A percentile compares a stretch with the other conserved stretches of the same genome.
phyloP scores from a whole-genome alignment of 257 asterid species.

The Solanum chilense region DNA sequence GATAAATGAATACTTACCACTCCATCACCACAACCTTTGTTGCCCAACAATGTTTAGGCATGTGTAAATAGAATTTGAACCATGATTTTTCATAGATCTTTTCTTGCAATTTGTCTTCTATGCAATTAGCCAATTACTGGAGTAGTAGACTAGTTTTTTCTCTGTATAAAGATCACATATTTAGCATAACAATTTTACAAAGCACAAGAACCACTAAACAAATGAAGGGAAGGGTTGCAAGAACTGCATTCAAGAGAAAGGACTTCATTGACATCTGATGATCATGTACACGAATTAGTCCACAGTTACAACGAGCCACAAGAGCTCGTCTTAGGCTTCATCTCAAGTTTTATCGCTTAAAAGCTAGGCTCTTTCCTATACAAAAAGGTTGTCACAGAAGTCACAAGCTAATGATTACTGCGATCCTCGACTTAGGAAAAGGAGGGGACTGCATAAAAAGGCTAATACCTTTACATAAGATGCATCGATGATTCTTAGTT shows the following conservation, averaged over 20 bases:
- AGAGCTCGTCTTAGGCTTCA: background rate
- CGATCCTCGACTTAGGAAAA: background rate
- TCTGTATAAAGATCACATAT: background rate
- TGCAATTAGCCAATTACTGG: background rate
- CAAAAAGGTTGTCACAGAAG: background rate
- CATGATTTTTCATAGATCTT: background rate
- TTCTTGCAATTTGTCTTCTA: background rate
- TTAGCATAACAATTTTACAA: background rate
- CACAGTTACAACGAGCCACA: background rate
- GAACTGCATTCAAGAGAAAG: background rate
- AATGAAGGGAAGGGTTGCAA: background rate
- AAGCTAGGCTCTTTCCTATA: background rate
- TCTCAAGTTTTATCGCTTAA: background rate
- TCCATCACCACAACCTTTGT: background rate
- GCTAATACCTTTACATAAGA: background rate
- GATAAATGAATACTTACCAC: background rate
- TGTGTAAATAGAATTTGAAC: background rate
- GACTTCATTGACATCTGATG: background rate
- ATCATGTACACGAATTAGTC: background rate
- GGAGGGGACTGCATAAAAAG: background rate
- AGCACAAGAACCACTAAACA: background rate
- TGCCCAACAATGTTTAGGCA: background rate
- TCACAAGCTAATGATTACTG: background rate
- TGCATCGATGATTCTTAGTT: background rate
- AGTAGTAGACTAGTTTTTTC: background rate